Conservation (phyloP, 495 filamentous ascomycete genomes). For the Trichoderma parareesei region DNA sequence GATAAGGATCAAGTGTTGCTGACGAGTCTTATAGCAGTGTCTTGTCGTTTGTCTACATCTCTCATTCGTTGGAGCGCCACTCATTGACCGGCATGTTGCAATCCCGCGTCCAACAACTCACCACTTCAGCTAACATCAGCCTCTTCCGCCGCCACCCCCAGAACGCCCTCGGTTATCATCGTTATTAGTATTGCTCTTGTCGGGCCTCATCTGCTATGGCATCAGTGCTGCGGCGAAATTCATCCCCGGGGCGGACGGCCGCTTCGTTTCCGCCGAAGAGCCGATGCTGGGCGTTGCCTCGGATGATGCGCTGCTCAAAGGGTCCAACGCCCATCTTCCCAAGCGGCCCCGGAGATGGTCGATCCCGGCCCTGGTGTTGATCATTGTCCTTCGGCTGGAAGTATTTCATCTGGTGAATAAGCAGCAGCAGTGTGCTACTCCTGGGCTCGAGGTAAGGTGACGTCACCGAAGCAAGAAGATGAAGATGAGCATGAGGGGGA, state of each 20-base stretch:
- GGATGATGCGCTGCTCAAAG: conserved; percentile 10
- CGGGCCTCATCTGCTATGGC: conserved; percentile 28
- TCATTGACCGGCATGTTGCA: conserved; percentile 32
- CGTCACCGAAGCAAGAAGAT: background rate
- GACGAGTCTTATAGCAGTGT: conserved; percentile 25
- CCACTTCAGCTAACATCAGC: conserved; percentile 12
- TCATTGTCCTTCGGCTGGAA: conserved; percentile 35
- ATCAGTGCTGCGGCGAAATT: conserved; percentile 33
- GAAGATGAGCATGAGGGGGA: background rate
- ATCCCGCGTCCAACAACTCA: background rate
- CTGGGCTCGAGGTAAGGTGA: conserved; percentile 33
- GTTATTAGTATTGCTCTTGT: conserved; percentile 25
- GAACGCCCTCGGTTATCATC: conserved; percentile 38
- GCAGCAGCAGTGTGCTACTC: conserved; percentile 33
- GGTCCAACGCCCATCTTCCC: conserved; percentile 26
- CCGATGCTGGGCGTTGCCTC: background rate
- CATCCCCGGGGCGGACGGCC: conserved; percentile 37
- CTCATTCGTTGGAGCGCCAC: conserved; percentile 34
- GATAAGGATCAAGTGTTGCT: background rate
- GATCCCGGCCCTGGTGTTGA: conserved; percentile 29
- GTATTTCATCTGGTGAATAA: conserved; percentile 28
- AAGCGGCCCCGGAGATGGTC: conserved; percentile 35
- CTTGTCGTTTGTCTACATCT: conserved; percentile 37
- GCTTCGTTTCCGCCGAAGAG: conserved; percentile 27
- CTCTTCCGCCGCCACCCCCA: conserved; percentile 13